A percentile compares a stretch with the other conserved stretches of the same genome.
phyloP scores from a whole-genome alignment of 2,329 filamentous ascomycete species.

The Botrytis sinoallii region DNA sequence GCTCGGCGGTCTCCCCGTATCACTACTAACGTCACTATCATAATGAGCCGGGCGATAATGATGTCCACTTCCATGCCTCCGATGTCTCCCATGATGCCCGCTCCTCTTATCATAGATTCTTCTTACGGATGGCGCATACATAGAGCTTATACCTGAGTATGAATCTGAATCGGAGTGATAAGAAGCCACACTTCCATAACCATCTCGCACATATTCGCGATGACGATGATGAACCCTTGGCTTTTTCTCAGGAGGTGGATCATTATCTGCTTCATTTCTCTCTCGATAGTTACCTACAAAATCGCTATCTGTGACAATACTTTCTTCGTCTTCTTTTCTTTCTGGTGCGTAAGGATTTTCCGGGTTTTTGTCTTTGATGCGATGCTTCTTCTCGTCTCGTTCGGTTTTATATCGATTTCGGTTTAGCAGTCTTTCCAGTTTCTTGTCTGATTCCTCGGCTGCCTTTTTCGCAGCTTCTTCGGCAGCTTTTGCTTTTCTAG shows the following conservation, averaged over 20 bases:
- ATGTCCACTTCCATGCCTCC: background rate
- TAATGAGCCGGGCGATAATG: background rate
- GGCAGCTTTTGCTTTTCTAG: background rate
- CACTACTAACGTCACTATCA: background rate
- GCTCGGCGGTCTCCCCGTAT: background rate
- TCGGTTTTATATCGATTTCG: background rate
- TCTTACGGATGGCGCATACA: background rate
- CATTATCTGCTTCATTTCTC: background rate
- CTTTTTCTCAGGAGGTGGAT: background rate
- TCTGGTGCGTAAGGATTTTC: background rate
- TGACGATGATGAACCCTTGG: background rate
- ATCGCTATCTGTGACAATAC: constrained; percentile 2
- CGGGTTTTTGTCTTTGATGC: background rate
- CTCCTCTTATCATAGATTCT: background rate
- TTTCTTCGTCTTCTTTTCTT: constrained; percentile 2
- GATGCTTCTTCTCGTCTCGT: background rate
- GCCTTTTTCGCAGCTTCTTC: background rate
- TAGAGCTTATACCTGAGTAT: background rate
- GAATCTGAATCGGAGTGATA: background rate
- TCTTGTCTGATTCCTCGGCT: background rate
- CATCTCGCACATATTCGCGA: background rate
- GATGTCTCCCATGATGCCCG: too few relatives aligned
- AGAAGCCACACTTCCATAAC: background rate
- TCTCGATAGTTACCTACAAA: background rate
- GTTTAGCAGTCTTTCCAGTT: background rate